Percentiles rank a stretch among this genome's conserved stretches.
Conservation (phyloP, 345 rosid species). For the Hypericum perforatum region DNA sequence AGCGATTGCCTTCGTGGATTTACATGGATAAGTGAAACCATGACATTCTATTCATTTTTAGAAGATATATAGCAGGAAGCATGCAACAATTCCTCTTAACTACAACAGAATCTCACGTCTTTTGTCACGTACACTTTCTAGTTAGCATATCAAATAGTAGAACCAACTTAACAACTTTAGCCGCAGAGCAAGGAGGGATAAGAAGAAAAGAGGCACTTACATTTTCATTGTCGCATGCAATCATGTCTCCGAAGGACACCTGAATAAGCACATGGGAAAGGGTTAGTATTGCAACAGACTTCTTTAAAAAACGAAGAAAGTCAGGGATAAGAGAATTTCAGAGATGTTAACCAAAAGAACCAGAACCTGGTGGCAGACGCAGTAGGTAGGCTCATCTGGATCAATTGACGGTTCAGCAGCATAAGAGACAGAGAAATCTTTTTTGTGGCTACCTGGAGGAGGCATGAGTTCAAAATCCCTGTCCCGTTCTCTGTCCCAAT, state of each 20-base stretch:
- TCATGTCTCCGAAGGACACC: constrained; percentile 99
- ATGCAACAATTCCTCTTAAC: too few species aligned
- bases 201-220: constrained; percentile 35
- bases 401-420: constrained; percentile 89
- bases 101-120: too few species aligned
- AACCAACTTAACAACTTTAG: neutral
- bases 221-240: constrained; percentile 95
- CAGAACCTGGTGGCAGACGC: constrained; percentile 95
- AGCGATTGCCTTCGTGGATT: too few species aligned
- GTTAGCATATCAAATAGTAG: neutral
- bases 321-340: constrained; percentile 7
- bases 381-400: constrained; percentile 97
- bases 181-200: neutral
- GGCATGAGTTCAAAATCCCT: constrained; percentile 98
- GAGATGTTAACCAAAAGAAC: constrained; percentile 4
- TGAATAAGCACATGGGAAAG: constrained; percentile 20
- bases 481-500: constrained; percentile 85
- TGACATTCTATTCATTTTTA: too few species aligned
- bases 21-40: too few species aligned
- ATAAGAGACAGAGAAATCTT: constrained; percentile 43
- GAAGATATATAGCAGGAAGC: too few species aligned
- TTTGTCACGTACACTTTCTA: too few species aligned
- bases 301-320: neutral
- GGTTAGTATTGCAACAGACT: constrained; percentile 7
- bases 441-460: constrained; percentile 86